phyloP scores from a whole-genome alignment of 169 alveolate species.

The Plasmodium coatneyi region DNA sequence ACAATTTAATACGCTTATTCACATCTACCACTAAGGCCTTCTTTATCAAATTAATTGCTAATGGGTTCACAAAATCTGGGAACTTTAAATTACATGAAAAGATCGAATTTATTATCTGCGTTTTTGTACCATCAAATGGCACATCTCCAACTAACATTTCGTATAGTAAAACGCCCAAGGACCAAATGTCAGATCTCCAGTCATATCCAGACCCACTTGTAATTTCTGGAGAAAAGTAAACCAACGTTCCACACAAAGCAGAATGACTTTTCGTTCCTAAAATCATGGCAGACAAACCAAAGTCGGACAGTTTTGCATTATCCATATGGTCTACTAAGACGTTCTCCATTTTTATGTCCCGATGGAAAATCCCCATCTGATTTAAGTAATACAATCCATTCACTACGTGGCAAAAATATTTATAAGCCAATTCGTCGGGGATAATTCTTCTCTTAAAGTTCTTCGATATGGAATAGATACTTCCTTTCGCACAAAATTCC shows the following conservation, averaged over 20 bases:
- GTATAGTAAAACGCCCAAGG: conserved; percentile 91
- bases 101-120: conserved; percentile 54
- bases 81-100: conserved; percentile 71
- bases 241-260: conserved; percentile 93
- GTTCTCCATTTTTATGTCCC: conserved; percentile 83
- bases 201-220: conserved; percentile 88
- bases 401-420: conserved; percentile 71
- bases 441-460: conserved; percentile 62
- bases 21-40: conserved; percentile 69
- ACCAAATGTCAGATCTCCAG: conserved; percentile 91
- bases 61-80: conserved; percentile 60
- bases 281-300: conserved; percentile 75
- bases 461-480: conserved; percentile 70
- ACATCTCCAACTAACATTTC: conserved; percentile 92
- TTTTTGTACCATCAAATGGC: conserved; percentile 88
- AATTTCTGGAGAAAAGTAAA: conserved; percentile 95
- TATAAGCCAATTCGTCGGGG: conserved; percentile 71
- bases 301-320: conserved; percentile 77
- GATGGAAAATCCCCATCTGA: conserved; percentile 80
- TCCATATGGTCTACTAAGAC: conserved; percentile 76
- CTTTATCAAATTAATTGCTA: conserved; percentile 63
- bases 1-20: conserved; percentile 45
- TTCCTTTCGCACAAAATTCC: conserved; percentile 66
- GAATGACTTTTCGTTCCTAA: conserved; percentile 56
- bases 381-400: conserved; percentile 70